Evolutionary conservation across 495 filamentous ascomycete genomes (phyloP).

Genomic region (Xylaria castorea): DNA sequence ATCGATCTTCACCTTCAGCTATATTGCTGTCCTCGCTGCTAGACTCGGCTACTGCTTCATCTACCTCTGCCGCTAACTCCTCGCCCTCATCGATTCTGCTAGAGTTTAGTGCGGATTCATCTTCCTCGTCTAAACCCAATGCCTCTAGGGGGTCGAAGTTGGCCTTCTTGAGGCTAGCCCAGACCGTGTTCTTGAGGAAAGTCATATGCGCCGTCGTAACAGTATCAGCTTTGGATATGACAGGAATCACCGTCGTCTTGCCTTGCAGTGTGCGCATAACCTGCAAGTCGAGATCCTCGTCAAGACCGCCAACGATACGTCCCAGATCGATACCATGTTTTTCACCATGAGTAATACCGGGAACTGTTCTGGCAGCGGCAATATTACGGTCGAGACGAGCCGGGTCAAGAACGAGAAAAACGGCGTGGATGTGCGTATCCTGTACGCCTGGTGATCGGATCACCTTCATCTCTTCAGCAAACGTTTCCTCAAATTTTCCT

Average conservation of each 20-base stretch:
- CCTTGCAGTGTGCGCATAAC: conserved; percentile 87
- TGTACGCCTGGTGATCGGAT: conserved; percentile 88
- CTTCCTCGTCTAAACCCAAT: conserved; percentile 79
- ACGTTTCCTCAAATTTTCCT: conserved; percentile 97
- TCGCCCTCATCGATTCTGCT: conserved; percentile 67
- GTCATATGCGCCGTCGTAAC: conserved; percentile 92
- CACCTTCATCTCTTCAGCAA: conserved; percentile 97
- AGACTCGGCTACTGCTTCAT: conserved; percentile 36
- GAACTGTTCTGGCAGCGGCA: conserved; percentile 64
- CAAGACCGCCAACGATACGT: conserved; percentile 71
- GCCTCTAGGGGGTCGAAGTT: conserved; percentile 90
- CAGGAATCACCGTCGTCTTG: conserved; percentile 94
- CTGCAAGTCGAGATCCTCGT: conserved; percentile 89
- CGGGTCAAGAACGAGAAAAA: conserved; percentile 91
- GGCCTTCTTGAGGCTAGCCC: conserved; percentile 81
- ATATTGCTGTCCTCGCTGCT: conserved; percentile 14
- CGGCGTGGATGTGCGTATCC: conserved; percentile 97
- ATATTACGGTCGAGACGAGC: conserved; percentile 84
- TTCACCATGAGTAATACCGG: conserved; percentile 58
- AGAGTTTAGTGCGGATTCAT: conserved; percentile 58
- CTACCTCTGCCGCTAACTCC: conserved; percentile 55
- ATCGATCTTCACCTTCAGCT: conserved; percentile 34
- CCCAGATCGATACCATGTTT: conserved; percentile 54
- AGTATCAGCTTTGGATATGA: conserved; percentile 97
- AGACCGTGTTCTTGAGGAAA: conserved; percentile 90